phyloP scores from a whole-genome alignment of 1,284 basidiomycete species.

The Irpex sp. region DNA sequence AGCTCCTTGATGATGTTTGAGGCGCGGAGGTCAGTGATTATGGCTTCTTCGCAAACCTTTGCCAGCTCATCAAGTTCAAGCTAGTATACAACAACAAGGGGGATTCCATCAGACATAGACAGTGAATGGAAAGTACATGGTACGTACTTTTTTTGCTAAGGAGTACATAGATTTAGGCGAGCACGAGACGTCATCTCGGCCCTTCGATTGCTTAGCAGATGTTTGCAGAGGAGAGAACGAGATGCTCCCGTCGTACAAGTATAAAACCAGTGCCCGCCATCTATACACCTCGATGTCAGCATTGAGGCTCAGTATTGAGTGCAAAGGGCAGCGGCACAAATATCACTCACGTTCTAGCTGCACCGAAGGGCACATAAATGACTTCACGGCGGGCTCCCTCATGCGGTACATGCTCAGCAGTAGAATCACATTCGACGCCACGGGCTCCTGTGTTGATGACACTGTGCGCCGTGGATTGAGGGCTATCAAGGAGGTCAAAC shows the following conservation, averaged over 20 bases:
- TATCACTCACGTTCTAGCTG: conserved; percentile 7
- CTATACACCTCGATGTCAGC: not conserved
- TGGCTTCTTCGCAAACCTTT: conserved; percentile 4
- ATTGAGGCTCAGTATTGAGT: not conserved
- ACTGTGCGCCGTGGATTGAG: too few species aligned
- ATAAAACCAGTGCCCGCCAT: conserved; percentile 15
- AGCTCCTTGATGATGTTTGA: conserved; percentile 17
- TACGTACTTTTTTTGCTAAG: conserved; percentile 12
- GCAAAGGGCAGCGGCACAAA: not conserved
- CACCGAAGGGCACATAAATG: conserved; percentile 6
- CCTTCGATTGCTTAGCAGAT: not conserved
- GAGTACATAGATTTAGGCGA: conserved; percentile 17
- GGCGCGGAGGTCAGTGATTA: conserved; percentile 4
- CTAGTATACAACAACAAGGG: not conserved
- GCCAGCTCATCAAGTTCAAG: conserved; percentile 8
- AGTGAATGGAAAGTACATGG: not conserved
- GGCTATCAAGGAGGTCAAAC: not conserved
- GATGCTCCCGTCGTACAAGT: conserved; percentile 15
- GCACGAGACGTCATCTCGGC: not conserved
- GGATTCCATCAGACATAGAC: not conserved
- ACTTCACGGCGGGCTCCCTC: not conserved
- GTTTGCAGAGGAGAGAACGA: conserved; percentile 11
- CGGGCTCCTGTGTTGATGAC: too few species aligned
- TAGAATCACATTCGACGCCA: too few species aligned
- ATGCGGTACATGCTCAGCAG: too few species aligned